phyloP scores from a whole-genome alignment of 306 rosid species.

The Cicer pinnatifidum region DNA sequence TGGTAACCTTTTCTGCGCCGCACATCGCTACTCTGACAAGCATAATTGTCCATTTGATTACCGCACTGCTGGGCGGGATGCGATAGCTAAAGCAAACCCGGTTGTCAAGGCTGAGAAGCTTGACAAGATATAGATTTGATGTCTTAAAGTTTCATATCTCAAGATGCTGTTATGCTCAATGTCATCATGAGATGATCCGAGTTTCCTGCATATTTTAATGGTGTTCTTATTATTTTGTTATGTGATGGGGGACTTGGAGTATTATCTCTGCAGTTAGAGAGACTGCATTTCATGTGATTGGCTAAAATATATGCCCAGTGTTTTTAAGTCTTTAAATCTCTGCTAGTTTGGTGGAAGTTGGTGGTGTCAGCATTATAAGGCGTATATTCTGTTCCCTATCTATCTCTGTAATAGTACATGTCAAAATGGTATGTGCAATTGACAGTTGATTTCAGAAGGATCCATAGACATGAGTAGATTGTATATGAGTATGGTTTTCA shows the following conservation, averaged over 20 bases:
- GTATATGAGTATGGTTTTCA: slow-evolving; percentile 43
- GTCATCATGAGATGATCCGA: slow-evolving; percentile 58
- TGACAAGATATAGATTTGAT: slow-evolving; percentile 70
- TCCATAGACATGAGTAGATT: slow-evolving; percentile 47
- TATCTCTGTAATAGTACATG: slow-evolving; percentile 35
- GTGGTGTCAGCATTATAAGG: slow-evolving; percentile 55
- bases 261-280: slow-evolving; percentile 64
- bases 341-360: slow-evolving; percentile 59
- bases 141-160: slow-evolving; percentile 43
- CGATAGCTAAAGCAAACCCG: slow-evolving; percentile 88
- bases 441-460: slow-evolving; percentile 45
- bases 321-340: slow-evolving; percentile 56
- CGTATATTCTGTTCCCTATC: slow-evolving; percentile 44
- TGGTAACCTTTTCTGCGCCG: slow-evolving; percentile 73
- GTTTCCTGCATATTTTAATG: slow-evolving; percentile 63
- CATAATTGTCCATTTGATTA: slow-evolving; percentile 82
- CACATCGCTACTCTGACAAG: slow-evolving; percentile 91
- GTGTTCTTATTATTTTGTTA: slow-evolving; percentile 60
- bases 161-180: slow-evolving; percentile 53
- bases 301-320: slow-evolving; percentile 62
- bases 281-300: slow-evolving; percentile 60
- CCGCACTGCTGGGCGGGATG: slow-evolving; percentile 81
- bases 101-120: slow-evolving; percentile 92
- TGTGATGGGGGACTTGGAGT: slow-evolving; percentile 60
- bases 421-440: slow-evolving; percentile 51